phyloP scores from a whole-genome alignment of 306 rosid genomes.

The Ormosia emarginata region DNA sequence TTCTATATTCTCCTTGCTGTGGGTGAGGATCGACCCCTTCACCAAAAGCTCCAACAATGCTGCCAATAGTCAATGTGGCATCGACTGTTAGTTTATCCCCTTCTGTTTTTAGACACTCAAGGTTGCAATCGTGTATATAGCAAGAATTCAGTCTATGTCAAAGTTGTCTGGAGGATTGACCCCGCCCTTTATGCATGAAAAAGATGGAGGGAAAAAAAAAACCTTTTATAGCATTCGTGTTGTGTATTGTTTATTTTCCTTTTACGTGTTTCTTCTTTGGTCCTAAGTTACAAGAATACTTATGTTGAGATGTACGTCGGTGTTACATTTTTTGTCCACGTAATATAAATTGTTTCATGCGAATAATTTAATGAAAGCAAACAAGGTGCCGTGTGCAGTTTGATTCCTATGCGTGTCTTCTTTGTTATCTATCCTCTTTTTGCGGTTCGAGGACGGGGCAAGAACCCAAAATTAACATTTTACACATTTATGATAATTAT shows the following conservation, averaged over 20 bases:
- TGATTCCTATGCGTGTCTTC: not conserved
- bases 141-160: slow-evolving; percentile 28
- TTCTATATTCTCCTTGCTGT: slow-evolving; percentile 82
- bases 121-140: slow-evolving; percentile 40
- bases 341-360: slow-evolving; percentile 26
- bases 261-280: not conserved
- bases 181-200: not conserved
- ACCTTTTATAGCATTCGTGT: slow-evolving; percentile 18
- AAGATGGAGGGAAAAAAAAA: not conserved
- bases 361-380: slow-evolving; percentile 15
- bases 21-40: slow-evolving; percentile 95
- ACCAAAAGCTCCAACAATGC: slow-evolving; percentile 40
- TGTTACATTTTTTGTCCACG: slow-evolving; percentile 24
- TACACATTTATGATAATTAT: not conserved
- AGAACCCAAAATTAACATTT: not conserved
- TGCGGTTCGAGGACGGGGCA: not conserved
- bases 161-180: slow-evolving; percentile 17
- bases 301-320: not conserved
- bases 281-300: slow-evolving; percentile 13
- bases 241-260: slow-evolving; percentile 16
- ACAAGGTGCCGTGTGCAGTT: not conserved
- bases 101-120: slow-evolving; percentile 19
- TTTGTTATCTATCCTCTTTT: not conserved
- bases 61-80: slow-evolving; percentile 70
- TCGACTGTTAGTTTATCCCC: slow-evolving; percentile 54